These are phyloP conservation scores for Persicaria maculosa DNA, from an alignment of 148 eudicot species.

Conservation along the genomic window DNA sequence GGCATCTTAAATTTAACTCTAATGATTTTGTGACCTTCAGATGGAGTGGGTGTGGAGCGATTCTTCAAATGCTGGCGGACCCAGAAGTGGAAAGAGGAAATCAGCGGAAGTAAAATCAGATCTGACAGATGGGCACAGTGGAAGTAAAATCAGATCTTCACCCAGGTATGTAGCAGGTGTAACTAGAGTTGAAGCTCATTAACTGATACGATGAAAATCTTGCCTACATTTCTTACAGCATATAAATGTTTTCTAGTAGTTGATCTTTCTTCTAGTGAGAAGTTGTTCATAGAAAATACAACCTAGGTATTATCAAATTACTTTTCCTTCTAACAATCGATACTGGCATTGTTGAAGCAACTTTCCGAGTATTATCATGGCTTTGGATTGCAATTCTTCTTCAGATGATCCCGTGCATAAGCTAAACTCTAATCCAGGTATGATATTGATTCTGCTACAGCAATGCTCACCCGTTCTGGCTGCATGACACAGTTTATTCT, in stretches of 20 bases:
- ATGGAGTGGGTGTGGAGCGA: constrained; percentile 89
- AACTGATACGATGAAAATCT: not conserved
- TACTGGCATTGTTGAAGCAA: not conserved
- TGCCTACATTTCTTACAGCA: not conserved
- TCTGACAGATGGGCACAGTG: constrained; percentile 56
- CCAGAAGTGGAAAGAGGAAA: constrained; percentile 36
- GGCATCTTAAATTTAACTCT: not conserved
- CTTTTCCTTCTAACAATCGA: not conserved
- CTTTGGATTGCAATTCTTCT: not conserved
- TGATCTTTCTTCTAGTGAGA: not conserved
- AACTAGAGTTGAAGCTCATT: not conserved
- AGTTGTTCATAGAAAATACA: no score
- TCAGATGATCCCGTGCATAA: not conserved
- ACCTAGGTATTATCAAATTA: not conserved
- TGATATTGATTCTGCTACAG: not conserved
- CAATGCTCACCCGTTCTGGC: not conserved
- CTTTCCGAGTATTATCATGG: not conserved
- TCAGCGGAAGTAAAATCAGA: no score
- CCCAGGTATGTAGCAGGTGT: not conserved
- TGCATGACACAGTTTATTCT: no score
- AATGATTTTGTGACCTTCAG: constrained; percentile 29
- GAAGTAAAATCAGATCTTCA: constrained; percentile 22
- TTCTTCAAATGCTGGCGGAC: constrained; percentile 39
- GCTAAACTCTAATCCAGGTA: constrained; percentile 5
- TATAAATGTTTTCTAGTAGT: not conserved